Evolutionary conservation across 2,329 filamentous ascomycete genomes (phyloP).

Genomic region (Dothiorella sarmentorum): DNA sequence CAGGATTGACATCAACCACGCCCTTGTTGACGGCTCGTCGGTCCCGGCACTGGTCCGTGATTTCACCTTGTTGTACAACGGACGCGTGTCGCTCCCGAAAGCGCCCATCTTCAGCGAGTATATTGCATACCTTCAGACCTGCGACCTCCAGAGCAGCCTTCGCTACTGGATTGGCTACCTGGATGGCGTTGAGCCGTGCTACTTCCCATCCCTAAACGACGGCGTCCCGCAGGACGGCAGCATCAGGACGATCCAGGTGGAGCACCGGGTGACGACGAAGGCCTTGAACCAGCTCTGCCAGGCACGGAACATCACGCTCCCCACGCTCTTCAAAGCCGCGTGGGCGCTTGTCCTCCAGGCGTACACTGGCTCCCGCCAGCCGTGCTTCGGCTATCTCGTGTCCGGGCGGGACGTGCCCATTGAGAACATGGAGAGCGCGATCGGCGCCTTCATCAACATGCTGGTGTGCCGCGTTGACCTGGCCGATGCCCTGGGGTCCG

Average conservation of each 20-base stretch:
- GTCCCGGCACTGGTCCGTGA: slow-evolving; percentile 49
- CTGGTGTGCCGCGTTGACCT: slow-evolving; percentile 37
- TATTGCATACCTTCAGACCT: slow-evolving; percentile 31
- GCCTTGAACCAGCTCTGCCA: slow-evolving; percentile 37
- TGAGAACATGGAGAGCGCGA: slow-evolving; percentile 32
- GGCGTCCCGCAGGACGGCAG: slow-evolving; percentile 18
- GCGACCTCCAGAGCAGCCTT: background rate
- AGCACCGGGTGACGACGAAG: slow-evolving; percentile 37
- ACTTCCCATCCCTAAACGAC: slow-evolving; percentile 34
- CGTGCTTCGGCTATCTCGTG: slow-evolving; percentile 36
- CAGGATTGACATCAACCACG: slow-evolving; percentile 51
- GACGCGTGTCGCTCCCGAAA: slow-evolving; percentile 32
- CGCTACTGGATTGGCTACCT: slow-evolving; percentile 41
- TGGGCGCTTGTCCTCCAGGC: slow-evolving; percentile 31
- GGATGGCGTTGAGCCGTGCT: slow-evolving; percentile 38
- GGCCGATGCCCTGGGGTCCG: slow-evolving; percentile 25
- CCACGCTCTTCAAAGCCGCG: slow-evolving; percentile 43
- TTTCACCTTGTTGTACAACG: slow-evolving; percentile 44
- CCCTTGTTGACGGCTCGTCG: slow-evolving; percentile 51
- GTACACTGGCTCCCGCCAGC: slow-evolving; percentile 30
- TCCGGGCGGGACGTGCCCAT: slow-evolving; percentile 36
- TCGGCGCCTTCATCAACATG: slow-evolving; percentile 39
- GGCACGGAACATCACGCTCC: slow-evolving; percentile 44
- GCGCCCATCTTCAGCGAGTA: slow-evolving; percentile 38
- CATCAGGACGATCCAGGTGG: background rate